Percentiles rank a stretch among this genome's conserved stretches.
phyloP scores from a whole-genome alignment of 192 early-diverging fungal species.

The Podila epicladia region DNA sequence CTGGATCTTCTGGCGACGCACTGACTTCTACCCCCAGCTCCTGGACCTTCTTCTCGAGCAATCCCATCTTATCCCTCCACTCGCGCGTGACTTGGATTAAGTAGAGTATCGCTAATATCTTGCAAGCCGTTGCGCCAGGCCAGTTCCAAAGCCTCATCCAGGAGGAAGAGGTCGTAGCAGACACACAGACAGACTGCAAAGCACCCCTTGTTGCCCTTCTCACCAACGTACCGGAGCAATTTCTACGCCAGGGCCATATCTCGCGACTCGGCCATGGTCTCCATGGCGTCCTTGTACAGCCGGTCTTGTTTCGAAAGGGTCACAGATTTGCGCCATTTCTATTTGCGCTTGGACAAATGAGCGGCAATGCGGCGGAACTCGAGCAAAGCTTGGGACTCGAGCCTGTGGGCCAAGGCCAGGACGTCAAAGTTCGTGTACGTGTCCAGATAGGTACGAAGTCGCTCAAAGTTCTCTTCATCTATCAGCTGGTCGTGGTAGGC shows the following conservation, averaged over 20 bases:
- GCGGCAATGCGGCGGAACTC: constrained; percentile 98
- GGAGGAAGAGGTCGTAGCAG: constrained; percentile 94
- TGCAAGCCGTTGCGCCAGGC: constrained; percentile 88
- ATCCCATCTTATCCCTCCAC: constrained; percentile 80
- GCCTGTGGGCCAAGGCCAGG: constrained; percentile 85
- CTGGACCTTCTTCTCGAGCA: constrained; percentile 41
- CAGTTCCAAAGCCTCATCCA: constrained; percentile 94
- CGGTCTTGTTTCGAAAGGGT: constrained; percentile 96
- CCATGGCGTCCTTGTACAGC: constrained; percentile 99
- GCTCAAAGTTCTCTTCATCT: constrained; percentile 97
- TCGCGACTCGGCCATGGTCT: constrained; percentile 92
- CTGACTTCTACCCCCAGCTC: constrained; percentile 24
- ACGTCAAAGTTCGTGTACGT: constrained; percentile 95
- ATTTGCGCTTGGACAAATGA: constrained; percentile 95
- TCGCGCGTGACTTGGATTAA: constrained; percentile 92
- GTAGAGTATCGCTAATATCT: constrained; percentile 98
- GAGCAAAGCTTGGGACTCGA: constrained; percentile 97
- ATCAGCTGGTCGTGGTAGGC: constrained; percentile 96
- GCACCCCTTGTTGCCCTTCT: constrained; percentile 89
- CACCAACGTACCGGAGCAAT: constrained; percentile 94
- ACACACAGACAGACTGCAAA: constrained; percentile 93
- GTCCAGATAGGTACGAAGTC: constrained; percentile 93
- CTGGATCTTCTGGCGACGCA: neutral
- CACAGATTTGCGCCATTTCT: constrained; percentile 96
- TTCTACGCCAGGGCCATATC: constrained; percentile 93